These are phyloP conservation scores for Tuber calosporum DNA, from an alignment of 495 filamentous ascomycete species.

Conservation along the genomic window DNA sequence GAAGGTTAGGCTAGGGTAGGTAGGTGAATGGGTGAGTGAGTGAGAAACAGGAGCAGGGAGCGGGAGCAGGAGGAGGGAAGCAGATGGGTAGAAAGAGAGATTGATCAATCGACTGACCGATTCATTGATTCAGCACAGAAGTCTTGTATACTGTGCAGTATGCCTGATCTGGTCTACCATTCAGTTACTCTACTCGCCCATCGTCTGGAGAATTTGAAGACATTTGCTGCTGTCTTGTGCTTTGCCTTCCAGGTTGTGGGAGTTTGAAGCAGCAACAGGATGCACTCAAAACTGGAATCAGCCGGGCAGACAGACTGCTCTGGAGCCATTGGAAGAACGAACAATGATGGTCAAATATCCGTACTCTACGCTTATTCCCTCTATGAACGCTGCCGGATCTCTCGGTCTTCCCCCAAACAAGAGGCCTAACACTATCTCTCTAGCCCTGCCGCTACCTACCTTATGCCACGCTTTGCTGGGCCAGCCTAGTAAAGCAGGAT, in stretches of 20 bases:
- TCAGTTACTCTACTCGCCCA: slow-evolving; percentile 3
- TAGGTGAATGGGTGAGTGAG: slow-evolving; percentile 8
- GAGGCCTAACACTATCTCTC: neutral
- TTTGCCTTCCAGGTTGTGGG: neutral
- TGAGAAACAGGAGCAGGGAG: neutral
- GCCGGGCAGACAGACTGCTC: neutral
- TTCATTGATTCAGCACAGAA: slow-evolving; percentile 1
- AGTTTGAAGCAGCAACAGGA: neutral
- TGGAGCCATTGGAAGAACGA: neutral
- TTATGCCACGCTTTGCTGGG: neutral
- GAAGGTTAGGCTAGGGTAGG: neutral
- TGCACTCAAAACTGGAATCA: neutral
- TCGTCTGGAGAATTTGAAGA: neutral
- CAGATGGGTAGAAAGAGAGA: neutral
- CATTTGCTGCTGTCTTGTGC: neutral
- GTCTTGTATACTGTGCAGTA: slow-evolving; percentile 2
- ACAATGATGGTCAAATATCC: slow-evolving; percentile 1
- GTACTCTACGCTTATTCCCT: neutral
- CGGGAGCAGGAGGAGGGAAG: neutral
- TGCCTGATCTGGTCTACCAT: neutral
- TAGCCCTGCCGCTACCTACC: neutral
- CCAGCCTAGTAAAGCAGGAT: too few species aligned
- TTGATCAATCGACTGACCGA: slow-evolving; percentile 3
- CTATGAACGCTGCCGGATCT: neutral
- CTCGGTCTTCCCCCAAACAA: neutral